Conservation (phyloP, 148 eudicot species). For the Suaeda aralocaspica region DNA sequence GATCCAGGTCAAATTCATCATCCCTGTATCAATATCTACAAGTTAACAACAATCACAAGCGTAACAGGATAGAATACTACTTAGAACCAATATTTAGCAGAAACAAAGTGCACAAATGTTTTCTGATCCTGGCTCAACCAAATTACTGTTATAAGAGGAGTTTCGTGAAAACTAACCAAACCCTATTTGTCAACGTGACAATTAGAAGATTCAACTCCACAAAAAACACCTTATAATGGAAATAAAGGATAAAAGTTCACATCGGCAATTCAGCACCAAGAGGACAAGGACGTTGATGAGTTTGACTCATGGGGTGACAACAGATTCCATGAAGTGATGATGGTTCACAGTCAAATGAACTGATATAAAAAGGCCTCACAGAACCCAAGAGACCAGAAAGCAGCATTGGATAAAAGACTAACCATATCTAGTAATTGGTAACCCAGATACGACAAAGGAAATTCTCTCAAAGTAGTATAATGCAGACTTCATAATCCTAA, state of each 20-base stretch:
- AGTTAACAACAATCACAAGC: background rate
- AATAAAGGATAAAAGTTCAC: background rate
- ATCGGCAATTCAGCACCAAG: background rate
- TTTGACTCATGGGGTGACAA: background rate
- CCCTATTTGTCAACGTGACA: background rate
- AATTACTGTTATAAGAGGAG: too few species aligned
- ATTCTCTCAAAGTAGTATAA: background rate
- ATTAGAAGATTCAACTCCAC: background rate
- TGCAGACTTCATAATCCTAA: background rate
- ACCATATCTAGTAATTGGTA: background rate
- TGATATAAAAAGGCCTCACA: background rate
- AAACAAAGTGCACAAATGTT: too few species aligned
- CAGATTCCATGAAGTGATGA: background rate
- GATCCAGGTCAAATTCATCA: conserved; percentile 83
- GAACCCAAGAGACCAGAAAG: background rate
- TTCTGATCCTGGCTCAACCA: too few species aligned
- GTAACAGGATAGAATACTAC: background rate
- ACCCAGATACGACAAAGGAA: background rate
- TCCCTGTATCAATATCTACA: conserved; percentile 45
- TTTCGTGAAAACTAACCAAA: too few species aligned
- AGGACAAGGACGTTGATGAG: background rate
- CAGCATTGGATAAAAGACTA: background rate
- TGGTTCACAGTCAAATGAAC: background rate
- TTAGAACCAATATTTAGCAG: too few species aligned
- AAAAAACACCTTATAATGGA: background rate